Conservation (phyloP, 768 basidiomycete genomes). For the Suillus variegatus region DNA sequence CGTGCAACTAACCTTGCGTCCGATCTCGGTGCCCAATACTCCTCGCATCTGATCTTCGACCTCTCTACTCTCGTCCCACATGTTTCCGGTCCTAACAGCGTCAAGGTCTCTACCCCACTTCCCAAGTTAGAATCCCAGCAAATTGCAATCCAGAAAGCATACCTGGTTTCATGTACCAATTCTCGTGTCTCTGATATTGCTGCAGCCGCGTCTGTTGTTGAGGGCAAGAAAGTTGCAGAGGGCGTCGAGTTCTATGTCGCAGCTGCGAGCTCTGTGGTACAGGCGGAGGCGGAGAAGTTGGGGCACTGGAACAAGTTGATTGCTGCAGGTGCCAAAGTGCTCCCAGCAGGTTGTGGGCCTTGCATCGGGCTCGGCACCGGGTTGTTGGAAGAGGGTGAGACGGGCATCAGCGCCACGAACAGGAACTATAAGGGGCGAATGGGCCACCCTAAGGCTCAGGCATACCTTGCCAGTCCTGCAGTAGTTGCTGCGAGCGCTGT, state of each 20-base stretch:
- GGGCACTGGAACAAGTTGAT: slow-evolving; percentile 91
- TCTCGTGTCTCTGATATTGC: slow-evolving; percentile 94
- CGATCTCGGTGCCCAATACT: slow-evolving; percentile 78
- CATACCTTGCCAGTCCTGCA: slow-evolving; percentile 94
- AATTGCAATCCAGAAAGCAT: slow-evolving; percentile 93
- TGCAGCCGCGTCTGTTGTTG: slow-evolving; percentile 88
- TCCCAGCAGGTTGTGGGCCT: slow-evolving; percentile 96
- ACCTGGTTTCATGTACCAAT: slow-evolving; percentile 98
- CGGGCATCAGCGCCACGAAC: slow-evolving; percentile 97
- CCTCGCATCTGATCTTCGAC: slow-evolving; percentile 88
- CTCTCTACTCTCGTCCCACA: slow-evolving; percentile 93
- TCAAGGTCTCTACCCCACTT: slow-evolving; percentile 94
- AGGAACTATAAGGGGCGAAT: slow-evolving; percentile 99
- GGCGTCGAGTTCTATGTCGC: slow-evolving; percentile 98
- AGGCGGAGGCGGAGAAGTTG: slow-evolving; percentile 79
- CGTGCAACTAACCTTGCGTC: slow-evolving; percentile 56
- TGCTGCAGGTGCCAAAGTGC: slow-evolving; percentile 85
- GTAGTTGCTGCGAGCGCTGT: slow-evolving; percentile 96
- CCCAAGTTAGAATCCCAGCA: slow-evolving; percentile 73
- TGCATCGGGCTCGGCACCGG: slow-evolving; percentile 97
- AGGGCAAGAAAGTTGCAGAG: slow-evolving; percentile 75
- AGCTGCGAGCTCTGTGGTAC: slow-evolving; percentile 90
- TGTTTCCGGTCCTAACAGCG: slow-evolving; percentile 96
- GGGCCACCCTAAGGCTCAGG: slow-evolving; percentile 93
- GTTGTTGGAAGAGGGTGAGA: slow-evolving; percentile 90